phyloP scores from a whole-genome alignment of 495 filamentous ascomycete species.

The Hypomontagnella monticulosa region DNA sequence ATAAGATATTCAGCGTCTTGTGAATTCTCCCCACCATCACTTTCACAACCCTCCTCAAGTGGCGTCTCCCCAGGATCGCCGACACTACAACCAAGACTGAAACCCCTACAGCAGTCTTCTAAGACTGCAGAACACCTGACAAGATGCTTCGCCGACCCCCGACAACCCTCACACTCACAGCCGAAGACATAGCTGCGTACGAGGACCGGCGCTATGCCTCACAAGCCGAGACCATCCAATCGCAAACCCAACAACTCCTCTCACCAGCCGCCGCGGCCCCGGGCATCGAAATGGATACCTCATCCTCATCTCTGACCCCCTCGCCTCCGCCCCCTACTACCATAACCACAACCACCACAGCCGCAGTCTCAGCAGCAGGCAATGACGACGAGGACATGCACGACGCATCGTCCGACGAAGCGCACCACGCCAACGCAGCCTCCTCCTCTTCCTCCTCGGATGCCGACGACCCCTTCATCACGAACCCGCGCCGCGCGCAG shows the following conservation, averaged over 20 bases:
- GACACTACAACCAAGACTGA: not conserved
- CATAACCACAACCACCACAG: not conserved
- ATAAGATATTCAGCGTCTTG: not conserved
- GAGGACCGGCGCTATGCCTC: slow-evolving; percentile 65
- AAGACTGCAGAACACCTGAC: not conserved
- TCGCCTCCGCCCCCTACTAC: slow-evolving; percentile 4
- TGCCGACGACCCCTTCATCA: slow-evolving; percentile 43
- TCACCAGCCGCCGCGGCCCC: slow-evolving; percentile 25
- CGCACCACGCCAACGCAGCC: no score
- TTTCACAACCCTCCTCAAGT: not conserved
- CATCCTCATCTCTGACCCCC: slow-evolving; percentile 31
- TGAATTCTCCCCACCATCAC: not conserved
- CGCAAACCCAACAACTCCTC: slow-evolving; percentile 30
- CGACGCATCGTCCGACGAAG: slow-evolving; percentile 40
- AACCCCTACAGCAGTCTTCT: no score
- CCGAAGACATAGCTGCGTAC: slow-evolving; percentile 80
- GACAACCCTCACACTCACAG: slow-evolving; percentile 78
- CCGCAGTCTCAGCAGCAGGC: slow-evolving; percentile 2
- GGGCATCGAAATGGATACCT: slow-evolving; percentile 39
- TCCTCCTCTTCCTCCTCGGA: no score
- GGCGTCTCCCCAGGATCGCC: not conserved
- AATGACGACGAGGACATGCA: slow-evolving; percentile 41
- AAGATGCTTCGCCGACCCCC: slow-evolving; percentile 84
- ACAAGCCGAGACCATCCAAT: slow-evolving; percentile 39
- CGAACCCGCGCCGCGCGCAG: slow-evolving; percentile 36